Base-by-base conservation (phyloP, 2,329 filamentous ascomycete genomes). In the Pestalotiopsis sp. region DNA sequence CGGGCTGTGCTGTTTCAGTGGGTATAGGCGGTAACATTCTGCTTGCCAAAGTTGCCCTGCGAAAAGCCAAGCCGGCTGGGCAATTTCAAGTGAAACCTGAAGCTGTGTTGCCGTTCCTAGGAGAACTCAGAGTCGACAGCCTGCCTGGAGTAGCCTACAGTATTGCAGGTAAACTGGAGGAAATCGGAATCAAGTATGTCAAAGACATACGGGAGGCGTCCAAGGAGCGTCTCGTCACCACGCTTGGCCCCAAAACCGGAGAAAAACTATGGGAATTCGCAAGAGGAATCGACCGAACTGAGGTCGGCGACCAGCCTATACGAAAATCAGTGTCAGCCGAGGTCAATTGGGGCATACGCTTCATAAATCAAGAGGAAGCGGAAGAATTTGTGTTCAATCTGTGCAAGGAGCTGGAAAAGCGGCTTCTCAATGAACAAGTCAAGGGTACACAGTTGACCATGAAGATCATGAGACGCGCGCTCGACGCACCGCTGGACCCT, bases 301-400 rank as follows among this genome's bases (percentile, higher is more conserved):
- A 97, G 78, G 93, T 98, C 5, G 95, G 95, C 39, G 92, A 95
- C 68, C 92, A 97, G 75, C 89, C 92, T 0, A 85, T 93, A 17
- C 90, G 96, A 67, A 99, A 98, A 77, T 98, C 95, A 0, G 94
- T 99, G 0, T 98, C 96, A 2, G 95, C 95, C 1, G 96, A 99
- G 78, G 94, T 99, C 71, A 99, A 96, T 75, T 99, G 96, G 96
- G 96, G 97, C 2, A 97, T 99, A 68, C 91, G 96, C 5, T 99
- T 99, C 77, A 90, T 96, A 73, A 97, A 88, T 70, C 94, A 98
- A 76, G 87, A 89, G n/a, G 95, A 99, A 80, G 95, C 94, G 0
- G 95, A 98, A 69, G 93, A 97, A 72, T 99, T 99, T 78, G 87
- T 98, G 38, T 84, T 89, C 70, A 96, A 93, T 72, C 83, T 99